These are phyloP conservation scores for Chalciporus sphaerocephalus DNA, from an alignment of 768 basidiomycete species.

Conservation along the genomic window DNA sequence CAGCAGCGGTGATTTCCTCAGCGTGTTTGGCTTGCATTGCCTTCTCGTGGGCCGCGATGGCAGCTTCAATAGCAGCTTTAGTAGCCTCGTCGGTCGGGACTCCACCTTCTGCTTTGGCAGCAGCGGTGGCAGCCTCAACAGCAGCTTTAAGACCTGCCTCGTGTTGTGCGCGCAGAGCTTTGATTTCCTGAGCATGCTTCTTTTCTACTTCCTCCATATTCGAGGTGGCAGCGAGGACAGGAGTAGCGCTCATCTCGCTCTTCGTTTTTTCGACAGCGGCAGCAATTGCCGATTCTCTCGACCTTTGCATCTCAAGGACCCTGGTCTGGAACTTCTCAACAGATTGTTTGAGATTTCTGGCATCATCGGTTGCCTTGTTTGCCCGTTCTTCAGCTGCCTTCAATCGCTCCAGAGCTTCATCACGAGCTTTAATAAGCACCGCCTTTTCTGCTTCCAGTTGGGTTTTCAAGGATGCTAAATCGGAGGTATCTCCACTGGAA, in stretches of 20 bases:
- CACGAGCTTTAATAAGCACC: constrained; percentile 52
- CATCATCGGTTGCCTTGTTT: constrained; percentile 42
- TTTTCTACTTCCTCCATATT: constrained; percentile 39
- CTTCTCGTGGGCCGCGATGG: constrained; percentile 47
- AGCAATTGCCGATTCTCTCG: constrained; percentile 48
- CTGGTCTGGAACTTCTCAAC: constrained; percentile 54
- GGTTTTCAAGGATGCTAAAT: constrained; percentile 31
- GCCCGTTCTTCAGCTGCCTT: constrained; percentile 44
- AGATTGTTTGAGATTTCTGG: constrained; percentile 36
- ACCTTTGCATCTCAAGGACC: constrained; percentile 49
- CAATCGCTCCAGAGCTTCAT: constrained; percentile 54
- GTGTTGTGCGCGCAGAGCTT: constrained; percentile 52
- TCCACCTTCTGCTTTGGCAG: constrained; percentile 34
- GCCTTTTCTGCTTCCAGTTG: constrained; percentile 59
- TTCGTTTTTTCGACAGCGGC: constrained; percentile 56
- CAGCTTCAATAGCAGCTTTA: constrained; percentile 47
- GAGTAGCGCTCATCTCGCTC: constrained; percentile 36
- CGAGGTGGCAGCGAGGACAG: constrained; percentile 12
- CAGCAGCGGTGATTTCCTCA: constrained; percentile 58
- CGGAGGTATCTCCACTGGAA: constrained; percentile 21
- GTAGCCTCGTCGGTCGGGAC: constrained; percentile 30
- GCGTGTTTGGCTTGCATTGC: constrained; percentile 44
- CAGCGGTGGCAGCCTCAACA: constrained; percentile 43
- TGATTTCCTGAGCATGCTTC: constrained; percentile 59
- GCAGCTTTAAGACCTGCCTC: constrained; percentile 50